phyloP scores from a whole-genome alignment of 2,329 filamentous ascomycete species.

The Fusarium mexicanum region DNA sequence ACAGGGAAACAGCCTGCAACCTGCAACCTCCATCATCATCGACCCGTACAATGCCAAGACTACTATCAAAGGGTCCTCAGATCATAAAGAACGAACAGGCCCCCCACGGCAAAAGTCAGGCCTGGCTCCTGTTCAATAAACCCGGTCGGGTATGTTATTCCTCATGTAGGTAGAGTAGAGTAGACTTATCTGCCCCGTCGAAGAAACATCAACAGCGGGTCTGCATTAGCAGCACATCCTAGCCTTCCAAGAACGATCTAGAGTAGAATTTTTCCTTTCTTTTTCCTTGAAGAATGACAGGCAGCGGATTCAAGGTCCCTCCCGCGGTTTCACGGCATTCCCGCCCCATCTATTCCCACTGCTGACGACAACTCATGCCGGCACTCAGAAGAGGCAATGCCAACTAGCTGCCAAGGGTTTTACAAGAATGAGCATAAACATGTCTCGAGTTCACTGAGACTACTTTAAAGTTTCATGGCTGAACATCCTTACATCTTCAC shows the following conservation, averaged over 20 bases:
- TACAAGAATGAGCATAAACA: background rate
- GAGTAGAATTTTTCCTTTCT: conserved; percentile 17
- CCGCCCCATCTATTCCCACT: conserved; percentile 38
- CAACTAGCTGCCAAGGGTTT: background rate
- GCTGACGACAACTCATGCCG: conserved; percentile 35
- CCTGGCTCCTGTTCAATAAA: background rate
- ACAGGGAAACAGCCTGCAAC: conserved; percentile 13
- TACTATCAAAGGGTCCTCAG: conserved; percentile 19
- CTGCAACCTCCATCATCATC: conserved; percentile 5
- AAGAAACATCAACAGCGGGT: conserved; percentile 10
- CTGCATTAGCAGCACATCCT: background rate
- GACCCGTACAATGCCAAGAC: conserved; percentile 10
- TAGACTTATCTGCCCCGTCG: background rate
- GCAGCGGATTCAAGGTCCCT: conserved; percentile 7
- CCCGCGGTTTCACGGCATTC: conserved; percentile 31
- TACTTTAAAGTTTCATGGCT: background rate
- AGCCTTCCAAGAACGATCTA: background rate
- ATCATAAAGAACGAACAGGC: conserved; percentile 11
- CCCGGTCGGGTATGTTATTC: conserved; percentile 8
- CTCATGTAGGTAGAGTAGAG: background rate
- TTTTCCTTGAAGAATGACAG: conserved; percentile 3
- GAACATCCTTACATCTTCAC: background rate
- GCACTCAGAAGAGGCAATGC: conserved; percentile 18
- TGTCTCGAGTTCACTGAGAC: background rate
- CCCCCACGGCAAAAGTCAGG: background rate